Evolutionary conservation across 169 alveolate species (phyloP), one percentile per base, ranked within the genome.

Genomic region (Babesia gibsoni): DNA sequence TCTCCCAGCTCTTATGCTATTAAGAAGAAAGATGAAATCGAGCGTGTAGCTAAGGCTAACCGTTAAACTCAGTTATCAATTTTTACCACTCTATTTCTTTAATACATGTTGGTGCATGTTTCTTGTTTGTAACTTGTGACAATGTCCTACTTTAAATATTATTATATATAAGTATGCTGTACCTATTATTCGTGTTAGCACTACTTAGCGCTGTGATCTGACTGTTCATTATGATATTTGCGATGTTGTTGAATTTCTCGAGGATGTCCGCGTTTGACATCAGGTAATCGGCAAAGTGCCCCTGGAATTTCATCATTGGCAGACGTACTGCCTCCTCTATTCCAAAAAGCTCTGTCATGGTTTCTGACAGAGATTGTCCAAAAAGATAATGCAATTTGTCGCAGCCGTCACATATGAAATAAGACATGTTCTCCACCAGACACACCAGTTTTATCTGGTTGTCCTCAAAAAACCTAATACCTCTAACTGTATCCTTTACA

Each of bases 1-100:
- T 93, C 96, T 65, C 94, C 98, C 73, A 95, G 96, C 91, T 92
- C 98, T 82, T 96, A 94, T 81, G 99, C 99, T 69, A 92, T 98
- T 82, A 98, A 97, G 93, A 98, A 97, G 97, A 98, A 97, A 94
- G 99, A 98, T 78, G 99, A 98, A 88, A 96, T 96, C 80, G 99
- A 98, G 91, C 98, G 99, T 77, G 98, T 96, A 32, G 99, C 99
- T 79, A 97, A 97, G 91, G 98, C 98, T 39, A 97, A 97, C 94
- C 97, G 99, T 70, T 98, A 89, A 96, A 79, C 53, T 12, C n/a
- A n/a, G 18, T 49, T 53, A 16, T 22, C 20, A 66, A 66, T 7
- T 8, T 49, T 45, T 66, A 61, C 72, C 72, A 61, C 10, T 61
- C 41, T 42, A 45, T 43, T 23, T 25, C 58, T 18, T 43, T 61